Percentiles rank a stretch among this genome's conserved stretches.
These are phyloP conservation scores for Chlorella sorokiniana DNA, from an alignment of 139 green algal genomes.

Conservation along the genomic window DNA sequence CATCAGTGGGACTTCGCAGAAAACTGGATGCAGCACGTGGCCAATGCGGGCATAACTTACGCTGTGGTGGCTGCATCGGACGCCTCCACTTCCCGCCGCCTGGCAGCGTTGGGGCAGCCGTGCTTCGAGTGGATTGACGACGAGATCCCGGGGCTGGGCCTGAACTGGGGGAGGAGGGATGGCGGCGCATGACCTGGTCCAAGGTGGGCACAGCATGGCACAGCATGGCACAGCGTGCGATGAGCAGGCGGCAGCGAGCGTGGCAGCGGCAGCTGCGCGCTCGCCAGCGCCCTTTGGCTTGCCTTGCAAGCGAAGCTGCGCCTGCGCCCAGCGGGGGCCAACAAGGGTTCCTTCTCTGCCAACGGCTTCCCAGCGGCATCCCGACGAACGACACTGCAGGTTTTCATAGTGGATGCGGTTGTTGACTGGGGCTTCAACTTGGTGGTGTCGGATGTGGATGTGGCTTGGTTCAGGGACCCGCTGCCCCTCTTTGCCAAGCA, in stretches of 20 bases:
- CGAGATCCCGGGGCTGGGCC: neutral
- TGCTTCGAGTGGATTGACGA: slow-evolving; percentile 28
- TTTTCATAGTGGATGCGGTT: neutral
- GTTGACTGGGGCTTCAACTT: slow-evolving; percentile 12
- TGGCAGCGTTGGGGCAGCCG: neutral
- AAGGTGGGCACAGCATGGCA: neutral
- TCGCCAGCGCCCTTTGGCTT: too few relatives aligned
- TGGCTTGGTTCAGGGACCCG: slow-evolving; percentile 5
- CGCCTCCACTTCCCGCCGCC: neutral
- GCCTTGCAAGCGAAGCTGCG: too few relatives aligned
- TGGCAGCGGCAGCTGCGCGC: too few relatives aligned
- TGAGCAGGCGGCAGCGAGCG: too few relatives aligned
- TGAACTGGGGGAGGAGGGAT: neutral
- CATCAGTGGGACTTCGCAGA: slow-evolving; percentile 11
- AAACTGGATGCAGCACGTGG: slow-evolving; percentile 28
- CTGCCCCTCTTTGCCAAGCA: neutral
- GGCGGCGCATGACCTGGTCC: neutral
- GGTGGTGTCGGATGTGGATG: slow-evolving; percentile 1
- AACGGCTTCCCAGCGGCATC: too few relatives aligned
- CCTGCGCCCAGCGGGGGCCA: too few relatives aligned
- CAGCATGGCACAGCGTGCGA: neutral
- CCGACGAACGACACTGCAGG: too few relatives aligned
- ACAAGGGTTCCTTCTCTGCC: too few relatives aligned
- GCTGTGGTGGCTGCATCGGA: slow-evolving; percentile 1
- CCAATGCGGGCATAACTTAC: neutral